Conservation (phyloP, 805 yeast species). For the Teunomyces gatunensis region DNA sequence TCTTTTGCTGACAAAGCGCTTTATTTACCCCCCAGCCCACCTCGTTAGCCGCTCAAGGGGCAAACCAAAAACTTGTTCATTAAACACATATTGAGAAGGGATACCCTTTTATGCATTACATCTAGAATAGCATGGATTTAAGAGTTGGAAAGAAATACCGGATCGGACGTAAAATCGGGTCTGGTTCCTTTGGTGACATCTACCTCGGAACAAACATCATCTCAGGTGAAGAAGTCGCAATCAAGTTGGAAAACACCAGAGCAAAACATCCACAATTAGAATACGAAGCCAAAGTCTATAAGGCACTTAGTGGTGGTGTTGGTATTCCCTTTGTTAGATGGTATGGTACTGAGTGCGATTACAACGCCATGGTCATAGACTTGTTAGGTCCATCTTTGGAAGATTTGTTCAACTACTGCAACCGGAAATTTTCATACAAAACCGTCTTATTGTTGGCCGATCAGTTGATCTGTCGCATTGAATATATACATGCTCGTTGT, state of each 20-base stretch:
- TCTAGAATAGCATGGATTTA: conserved; percentile 47
- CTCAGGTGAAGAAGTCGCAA: conserved; percentile 97
- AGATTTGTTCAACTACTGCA: conserved; percentile 94
- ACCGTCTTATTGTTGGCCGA: conserved; percentile 92
- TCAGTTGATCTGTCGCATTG: conserved; percentile 90
- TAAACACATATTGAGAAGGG: not conserved
- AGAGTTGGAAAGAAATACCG: conserved; percentile 93
- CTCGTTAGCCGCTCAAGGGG: conserved; percentile 3
- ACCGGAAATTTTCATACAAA: conserved; percentile 87
- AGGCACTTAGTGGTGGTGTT: conserved; percentile 91
- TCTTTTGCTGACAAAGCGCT: too few relatives aligned
- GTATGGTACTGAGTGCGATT: conserved; percentile 96
- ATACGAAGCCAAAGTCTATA: conserved; percentile 94
- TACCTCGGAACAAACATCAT: conserved; percentile 90
- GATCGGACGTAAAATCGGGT: conserved; percentile 92
- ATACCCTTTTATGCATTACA: not conserved
- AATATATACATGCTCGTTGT: conserved; percentile 92
- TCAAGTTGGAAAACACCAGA: conserved; percentile 82
- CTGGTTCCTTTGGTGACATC: conserved; percentile 97
- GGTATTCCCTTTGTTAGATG: conserved; percentile 97
- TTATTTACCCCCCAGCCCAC: not conserved
- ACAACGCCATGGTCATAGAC: conserved; percentile 95
- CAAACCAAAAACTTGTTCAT: not conserved
- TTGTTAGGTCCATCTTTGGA: conserved; percentile 92
- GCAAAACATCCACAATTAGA: conserved; percentile 97